Percentiles rank a stretch among this genome's conserved stretches.
Evolutionary conservation across 2,329 filamentous ascomycete genomes (phyloP).

Genomic region (Stachybotrys chlorohalonatus): DNA sequence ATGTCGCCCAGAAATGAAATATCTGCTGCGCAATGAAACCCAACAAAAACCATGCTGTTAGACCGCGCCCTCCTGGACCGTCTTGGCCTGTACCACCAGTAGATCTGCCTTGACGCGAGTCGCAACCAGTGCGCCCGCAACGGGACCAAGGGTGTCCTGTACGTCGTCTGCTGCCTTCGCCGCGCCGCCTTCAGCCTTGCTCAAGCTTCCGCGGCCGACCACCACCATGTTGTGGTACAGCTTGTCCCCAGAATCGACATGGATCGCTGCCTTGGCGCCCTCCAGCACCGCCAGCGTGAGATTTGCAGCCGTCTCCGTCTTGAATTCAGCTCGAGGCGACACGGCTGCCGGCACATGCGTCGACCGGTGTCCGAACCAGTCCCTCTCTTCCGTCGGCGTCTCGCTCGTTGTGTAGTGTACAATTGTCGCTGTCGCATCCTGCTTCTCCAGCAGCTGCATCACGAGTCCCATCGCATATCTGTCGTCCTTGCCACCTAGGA

Average conservation of each 20-base stretch:
- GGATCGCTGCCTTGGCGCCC: constrained; percentile 10
- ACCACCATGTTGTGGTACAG: constrained; percentile 15
- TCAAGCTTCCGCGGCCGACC: constrained; percentile 13
- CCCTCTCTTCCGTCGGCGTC: constrained; percentile 1
- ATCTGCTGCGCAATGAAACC: no score
- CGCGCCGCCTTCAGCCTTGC: constrained; percentile 14
- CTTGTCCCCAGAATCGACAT: constrained; percentile 11
- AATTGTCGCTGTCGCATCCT: constrained; percentile 69
- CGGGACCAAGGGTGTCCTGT: constrained; percentile 12
- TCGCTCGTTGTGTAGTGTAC: constrained; percentile 31
- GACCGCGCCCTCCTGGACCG: not conserved
- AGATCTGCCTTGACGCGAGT: constrained; percentile 17
- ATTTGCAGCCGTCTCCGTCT: not conserved
- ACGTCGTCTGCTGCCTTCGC: constrained; percentile 16
- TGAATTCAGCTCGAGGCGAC: not conserved
- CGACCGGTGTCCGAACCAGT: not conserved
- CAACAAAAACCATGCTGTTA: not conserved
- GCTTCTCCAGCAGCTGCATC: constrained; percentile 73
- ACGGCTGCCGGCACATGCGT: not conserved
- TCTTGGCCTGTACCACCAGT: constrained; percentile 9
- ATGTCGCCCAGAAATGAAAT: no score
- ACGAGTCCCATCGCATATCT: constrained; percentile 70
- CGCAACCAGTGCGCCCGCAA: constrained; percentile 8
- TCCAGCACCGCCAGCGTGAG: constrained; percentile 6
- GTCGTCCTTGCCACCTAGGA: constrained; percentile 78